Base-by-base conservation (phyloP, 129 eudicot genomes). In the Artemisia annua region DNA sequence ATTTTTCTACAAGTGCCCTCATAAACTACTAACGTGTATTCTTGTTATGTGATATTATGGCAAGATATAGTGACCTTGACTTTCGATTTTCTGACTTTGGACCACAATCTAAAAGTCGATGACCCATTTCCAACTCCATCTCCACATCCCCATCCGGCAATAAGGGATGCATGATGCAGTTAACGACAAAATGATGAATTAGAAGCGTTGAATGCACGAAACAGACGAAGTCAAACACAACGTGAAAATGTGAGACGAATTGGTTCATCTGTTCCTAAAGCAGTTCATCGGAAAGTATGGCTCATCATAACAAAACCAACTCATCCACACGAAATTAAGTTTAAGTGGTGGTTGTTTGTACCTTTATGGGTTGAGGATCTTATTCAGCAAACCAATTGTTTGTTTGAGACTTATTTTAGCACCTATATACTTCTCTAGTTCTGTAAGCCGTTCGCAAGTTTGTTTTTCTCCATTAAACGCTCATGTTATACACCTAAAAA, bases 61-160 rank as follows among this genome's bases (percentile, higher is more conserved):
- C 61, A 55, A 55, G 20, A 55, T 35, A 55, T 9, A n/a, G 20
- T 55, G 61, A 55, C 10, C 19, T 55, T 55, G 14, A 56, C 62
- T 56, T 56, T 14, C 35, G 35, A 30, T 3, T 30, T 30, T 30
- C 3, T 30, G 35, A 56, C 30, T 56, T 56, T 28, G 14, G 66
- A 61, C 48, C 10, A 28, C 17, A 24, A 61, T 16, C 14, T 9
- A 60, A 60, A 16, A 60, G 44, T 60, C 66, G 30, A 60, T 61
- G 46, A 24, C 66, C 46, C 66, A 28, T 28, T n/a, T 28, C 43
- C 16, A 56, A 52, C 62, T 56, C 62, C 20, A 56, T 56, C 62
- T 56, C 18, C 30, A 56, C 24, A 19, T 18, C 62, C 62, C 62
- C 12, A 17, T 56, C 62, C 24, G 3, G 30, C 2, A 18, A 39